Conservation (phyloP, 2,329 filamentous ascomycete species). For the Pseudomassariella vexata region DNA sequence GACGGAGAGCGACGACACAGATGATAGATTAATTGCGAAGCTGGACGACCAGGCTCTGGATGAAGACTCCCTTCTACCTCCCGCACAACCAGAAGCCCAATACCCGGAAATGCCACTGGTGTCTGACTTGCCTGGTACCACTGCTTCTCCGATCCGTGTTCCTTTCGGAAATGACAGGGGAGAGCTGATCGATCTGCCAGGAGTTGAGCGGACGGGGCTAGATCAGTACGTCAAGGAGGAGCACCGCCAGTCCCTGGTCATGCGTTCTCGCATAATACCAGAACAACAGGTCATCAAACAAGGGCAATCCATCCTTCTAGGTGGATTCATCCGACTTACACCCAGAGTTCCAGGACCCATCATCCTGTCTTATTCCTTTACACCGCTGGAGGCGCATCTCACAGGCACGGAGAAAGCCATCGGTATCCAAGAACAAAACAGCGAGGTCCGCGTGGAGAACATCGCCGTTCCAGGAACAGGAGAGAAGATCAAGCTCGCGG, state of each 20-base stretch:
- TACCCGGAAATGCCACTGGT: conserved; percentile 84
- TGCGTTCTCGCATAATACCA: conserved; percentile 70
- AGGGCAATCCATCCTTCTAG: conserved; percentile 75
- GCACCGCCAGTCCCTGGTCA: conserved; percentile 63
- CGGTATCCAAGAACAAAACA: conserved; percentile 61
- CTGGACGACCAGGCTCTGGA: conserved; percentile 22
- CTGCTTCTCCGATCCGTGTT: conserved; percentile 88
- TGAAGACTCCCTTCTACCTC: conserved; percentile 64
- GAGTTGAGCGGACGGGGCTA: conserved; percentile 69
- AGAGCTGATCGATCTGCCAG: conserved; percentile 89
- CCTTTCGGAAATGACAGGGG: conserved; percentile 82
- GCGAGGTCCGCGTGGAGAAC: conserved; percentile 53
- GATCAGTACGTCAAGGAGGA: conserved; percentile 64
- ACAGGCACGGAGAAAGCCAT: conserved; percentile 77
- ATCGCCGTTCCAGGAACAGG: conserved; percentile 57
- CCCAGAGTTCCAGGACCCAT: conserved; percentile 59
- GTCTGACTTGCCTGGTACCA: conserved; percentile 84
- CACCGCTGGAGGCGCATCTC: conserved; percentile 69
- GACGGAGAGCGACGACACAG: conserved; percentile 2
- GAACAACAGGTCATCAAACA: conserved; percentile 68
- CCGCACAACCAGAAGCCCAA: conserved; percentile 63
- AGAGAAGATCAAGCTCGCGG: conserved; percentile 61
- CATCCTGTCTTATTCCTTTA: conserved; percentile 81
- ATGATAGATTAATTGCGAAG: conserved; percentile 22
- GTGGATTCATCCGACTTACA: conserved; percentile 83